phyloP scores from a whole-genome alignment of 2,329 filamentous ascomycete genomes.

The Stagonosporopsis cucurbitacearum region DNA sequence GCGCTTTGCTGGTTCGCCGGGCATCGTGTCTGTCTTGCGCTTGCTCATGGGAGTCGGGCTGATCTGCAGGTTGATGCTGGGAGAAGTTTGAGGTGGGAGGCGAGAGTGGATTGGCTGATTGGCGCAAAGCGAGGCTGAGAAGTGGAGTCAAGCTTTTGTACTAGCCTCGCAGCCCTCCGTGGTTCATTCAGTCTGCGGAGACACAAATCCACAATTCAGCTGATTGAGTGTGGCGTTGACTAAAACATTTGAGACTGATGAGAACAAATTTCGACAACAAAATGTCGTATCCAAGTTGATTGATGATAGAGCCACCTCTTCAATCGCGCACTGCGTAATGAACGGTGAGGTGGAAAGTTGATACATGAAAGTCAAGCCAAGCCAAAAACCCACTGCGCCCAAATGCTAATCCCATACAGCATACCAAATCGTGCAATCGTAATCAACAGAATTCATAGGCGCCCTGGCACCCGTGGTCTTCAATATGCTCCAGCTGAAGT shows the following conservation, averaged over 20 bases:
- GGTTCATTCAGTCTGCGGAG: slow-evolving; percentile 5
- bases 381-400: slow-evolving; percentile 30
- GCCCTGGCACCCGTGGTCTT: slow-evolving; percentile 81
- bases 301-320: slow-evolving; percentile 26
- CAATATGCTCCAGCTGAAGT: slow-evolving; percentile 86
- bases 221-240: slow-evolving; percentile 9
- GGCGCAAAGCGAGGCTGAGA: slow-evolving; percentile 25
- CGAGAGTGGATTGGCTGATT: slow-evolving; percentile 28
- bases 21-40: slow-evolving; percentile 33
- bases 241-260: neutral
- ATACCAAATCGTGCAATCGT: slow-evolving; percentile 37
- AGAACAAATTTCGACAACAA: neutral
- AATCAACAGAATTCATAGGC: slow-evolving; percentile 86
- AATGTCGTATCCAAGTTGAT: neutral
- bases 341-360: slow-evolving; percentile 31
- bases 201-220: neutral
- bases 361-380: slow-evolving; percentile 37
- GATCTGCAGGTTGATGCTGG: slow-evolving; percentile 13
- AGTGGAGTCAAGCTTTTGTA: slow-evolving; percentile 43
- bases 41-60: slow-evolving; percentile 18
- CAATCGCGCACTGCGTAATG: slow-evolving; percentile 39
- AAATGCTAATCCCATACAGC: slow-evolving; percentile 39
- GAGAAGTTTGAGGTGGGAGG: slow-evolving; percentile 19
- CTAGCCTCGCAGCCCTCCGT: slow-evolving; percentile 28
- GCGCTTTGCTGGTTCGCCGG: slow-evolving; percentile 47